Evolutionary conservation across 768 basidiomycete genomes (phyloP).

Genomic region (Russula dissimulans): DNA sequence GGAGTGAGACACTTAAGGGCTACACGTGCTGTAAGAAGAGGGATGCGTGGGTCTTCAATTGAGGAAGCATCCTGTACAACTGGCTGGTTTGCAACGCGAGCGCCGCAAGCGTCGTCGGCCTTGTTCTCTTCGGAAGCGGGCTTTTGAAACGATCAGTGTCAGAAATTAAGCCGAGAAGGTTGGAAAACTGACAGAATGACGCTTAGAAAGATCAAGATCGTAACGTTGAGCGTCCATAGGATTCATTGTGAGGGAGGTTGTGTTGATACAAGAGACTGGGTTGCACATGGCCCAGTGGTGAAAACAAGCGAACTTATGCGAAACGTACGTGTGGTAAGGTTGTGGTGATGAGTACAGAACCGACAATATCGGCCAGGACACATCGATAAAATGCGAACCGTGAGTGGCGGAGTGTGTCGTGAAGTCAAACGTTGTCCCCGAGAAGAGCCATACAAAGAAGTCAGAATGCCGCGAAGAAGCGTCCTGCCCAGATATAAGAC

Average conservation of each 20-base stretch:
- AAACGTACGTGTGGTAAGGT: background rate
- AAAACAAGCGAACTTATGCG: background rate
- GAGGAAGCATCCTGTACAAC: background rate
- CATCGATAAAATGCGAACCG: background rate
- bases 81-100: background rate
- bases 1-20: background rate
- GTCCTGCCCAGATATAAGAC: conserved; percentile 11
- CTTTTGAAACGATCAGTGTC: background rate
- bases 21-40: background rate
- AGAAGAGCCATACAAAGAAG: conserved; percentile 8
- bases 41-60: background rate
- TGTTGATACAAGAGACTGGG: background rate
- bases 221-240: conserved; percentile 13
- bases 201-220: background rate
- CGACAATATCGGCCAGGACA: conserved; percentile 8
- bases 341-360: conserved; percentile 3
- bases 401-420: background rate
- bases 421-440: background rate
- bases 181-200: conserved; percentile 1
- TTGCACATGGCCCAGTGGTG: background rate
- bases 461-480: background rate
- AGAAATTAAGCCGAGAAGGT: background rate
- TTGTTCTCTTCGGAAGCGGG: background rate
- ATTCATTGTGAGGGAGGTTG: background rate
- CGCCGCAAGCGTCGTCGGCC: background rate